phyloP scores from a whole-genome alignment of 1,139 yeast genomes.

The Suzukiozyma palmioleophila region DNA sequence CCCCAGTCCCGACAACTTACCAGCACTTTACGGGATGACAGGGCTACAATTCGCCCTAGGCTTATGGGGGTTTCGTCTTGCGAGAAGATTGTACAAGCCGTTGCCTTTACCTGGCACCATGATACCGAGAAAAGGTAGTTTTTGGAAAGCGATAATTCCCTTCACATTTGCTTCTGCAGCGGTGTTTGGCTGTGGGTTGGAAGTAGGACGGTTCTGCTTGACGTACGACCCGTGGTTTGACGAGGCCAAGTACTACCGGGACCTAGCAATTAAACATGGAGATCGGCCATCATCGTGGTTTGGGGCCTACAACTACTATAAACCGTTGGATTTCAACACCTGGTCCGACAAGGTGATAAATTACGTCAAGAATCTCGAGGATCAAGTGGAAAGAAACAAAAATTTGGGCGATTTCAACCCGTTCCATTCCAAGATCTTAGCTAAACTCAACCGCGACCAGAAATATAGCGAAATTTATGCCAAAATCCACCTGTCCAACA shows the following conservation, averaged over 20 bases:
- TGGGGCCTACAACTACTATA: conserved; percentile 51
- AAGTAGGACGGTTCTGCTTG: conserved; percentile 41
- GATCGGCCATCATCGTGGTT: conserved; percentile 50
- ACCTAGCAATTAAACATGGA: conserved; percentile 39
- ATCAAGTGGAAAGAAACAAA: conserved; percentile 6
- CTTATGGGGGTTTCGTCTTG: conserved; percentile 21
- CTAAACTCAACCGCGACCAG: conserved; percentile 14
- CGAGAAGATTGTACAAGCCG: conserved; percentile 11
- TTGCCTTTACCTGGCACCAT: conserved; percentile 7
- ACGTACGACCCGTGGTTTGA: conserved; percentile 66
- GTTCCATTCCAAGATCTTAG: conserved; percentile 2
- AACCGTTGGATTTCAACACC: conserved; percentile 47
- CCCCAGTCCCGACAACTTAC: conserved; percentile 56
- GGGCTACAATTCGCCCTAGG: conserved; percentile 48
- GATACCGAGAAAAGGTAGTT: conserved; percentile 7
- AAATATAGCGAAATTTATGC: conserved; percentile 25
- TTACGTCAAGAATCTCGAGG: conserved; percentile 21
- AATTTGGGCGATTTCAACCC: background rate
- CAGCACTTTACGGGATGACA: conserved; percentile 45
- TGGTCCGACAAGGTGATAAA: conserved; percentile 39
- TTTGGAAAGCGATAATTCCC: conserved; percentile 13
- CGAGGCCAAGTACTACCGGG: conserved; percentile 49
- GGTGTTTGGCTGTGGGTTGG: conserved; percentile 41
- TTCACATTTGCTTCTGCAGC: conserved; percentile 20
- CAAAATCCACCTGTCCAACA: conserved; percentile 21